Base-by-base conservation (phyloP, 768 basidiomycete genomes). In the Leucosporidium yakuticum region DNA sequence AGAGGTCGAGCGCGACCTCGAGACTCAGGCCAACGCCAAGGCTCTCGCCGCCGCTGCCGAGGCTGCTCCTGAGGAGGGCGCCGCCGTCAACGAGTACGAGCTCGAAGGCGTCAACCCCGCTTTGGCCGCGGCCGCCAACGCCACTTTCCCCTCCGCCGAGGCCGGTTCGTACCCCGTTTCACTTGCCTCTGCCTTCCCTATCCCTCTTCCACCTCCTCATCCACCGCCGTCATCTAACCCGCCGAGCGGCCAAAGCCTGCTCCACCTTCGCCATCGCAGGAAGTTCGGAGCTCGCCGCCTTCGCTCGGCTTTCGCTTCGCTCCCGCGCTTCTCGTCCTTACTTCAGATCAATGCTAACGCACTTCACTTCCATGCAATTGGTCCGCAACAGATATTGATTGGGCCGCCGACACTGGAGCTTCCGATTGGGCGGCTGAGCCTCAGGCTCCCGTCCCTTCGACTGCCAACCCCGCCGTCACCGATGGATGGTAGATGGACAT, bases 1-100 rank as follows among this genome's bases (percentile, higher is more conserved):
- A 80, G 95, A 99, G 81, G 90, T 96, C 75, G 94, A 97, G 86
- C 91, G 89, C 82, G 94, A 97, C 82, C 90, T 92, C 78, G 87
- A 90, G 77, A 94, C 93, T 79, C 91, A 91, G 79, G 90, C 90
- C 34, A 86, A 88, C 70, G 89, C 90, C 75, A 93, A 93, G 81
- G 81, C 82, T 58, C 80, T 80, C 59, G 83, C 85, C 71, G 77
- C 79, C 55, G 85, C 80, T 65, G 80, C 77, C 54, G 87, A 84
- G 74, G 80, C 78, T 68, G 79, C 81, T 50, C 80, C 81, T 48
- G 80, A 82, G 48, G 60, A 71, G 56, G 71, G 55, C 21, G 78
- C 74, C 60, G 76, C 80, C 29, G 73, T 82, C 57, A 44, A 44
- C 39, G 88, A 91, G 75, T 80, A 78, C 79, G 79, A 79, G 85